These are phyloP conservation scores for Mycena vitilis DNA, from an alignment of 768 basidiomycete genomes.

Conservation along the genomic window DNA sequence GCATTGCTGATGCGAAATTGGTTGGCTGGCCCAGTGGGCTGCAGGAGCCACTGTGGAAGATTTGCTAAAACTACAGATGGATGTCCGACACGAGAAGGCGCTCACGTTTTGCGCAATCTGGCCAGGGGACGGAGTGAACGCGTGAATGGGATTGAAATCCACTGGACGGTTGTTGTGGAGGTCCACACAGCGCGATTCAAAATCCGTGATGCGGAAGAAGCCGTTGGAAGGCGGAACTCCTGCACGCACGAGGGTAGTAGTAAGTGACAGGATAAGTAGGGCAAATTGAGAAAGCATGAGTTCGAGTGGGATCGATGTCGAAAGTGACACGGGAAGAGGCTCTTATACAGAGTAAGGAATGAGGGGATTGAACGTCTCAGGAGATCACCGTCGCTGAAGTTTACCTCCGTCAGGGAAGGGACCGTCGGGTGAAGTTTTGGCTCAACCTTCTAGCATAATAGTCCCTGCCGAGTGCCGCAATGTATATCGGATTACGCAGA, in stretches of 20 bases:
- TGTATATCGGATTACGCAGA: no score
- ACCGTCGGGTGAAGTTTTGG: no score
- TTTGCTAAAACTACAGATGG: neutral
- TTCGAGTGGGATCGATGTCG: no score
- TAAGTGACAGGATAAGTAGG: neutral
- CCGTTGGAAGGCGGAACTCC: conserved; percentile 12
- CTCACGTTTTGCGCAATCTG: neutral
- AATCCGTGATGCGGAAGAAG: conserved; percentile 5
- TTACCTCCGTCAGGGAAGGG: no score
- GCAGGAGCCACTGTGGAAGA: neutral
- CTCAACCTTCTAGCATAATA: no score
- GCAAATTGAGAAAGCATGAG: neutral
- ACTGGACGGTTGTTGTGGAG: neutral
- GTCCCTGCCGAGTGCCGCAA: no score
- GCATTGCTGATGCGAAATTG: conserved; percentile 11
- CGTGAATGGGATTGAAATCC: conserved; percentile 1
- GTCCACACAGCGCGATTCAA: conserved; percentile 6
- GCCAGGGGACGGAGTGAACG: neutral
- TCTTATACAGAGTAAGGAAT: no score
- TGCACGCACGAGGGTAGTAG: neutral
- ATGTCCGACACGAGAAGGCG: neutral
- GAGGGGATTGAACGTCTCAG: no score
- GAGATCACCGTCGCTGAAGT: no score
- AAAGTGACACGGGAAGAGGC: no score
- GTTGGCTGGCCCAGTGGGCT: neutral